These are phyloP conservation scores for Silene coronaria DNA, from an alignment of 179 eudicot genomes.

Conservation along the genomic window DNA sequence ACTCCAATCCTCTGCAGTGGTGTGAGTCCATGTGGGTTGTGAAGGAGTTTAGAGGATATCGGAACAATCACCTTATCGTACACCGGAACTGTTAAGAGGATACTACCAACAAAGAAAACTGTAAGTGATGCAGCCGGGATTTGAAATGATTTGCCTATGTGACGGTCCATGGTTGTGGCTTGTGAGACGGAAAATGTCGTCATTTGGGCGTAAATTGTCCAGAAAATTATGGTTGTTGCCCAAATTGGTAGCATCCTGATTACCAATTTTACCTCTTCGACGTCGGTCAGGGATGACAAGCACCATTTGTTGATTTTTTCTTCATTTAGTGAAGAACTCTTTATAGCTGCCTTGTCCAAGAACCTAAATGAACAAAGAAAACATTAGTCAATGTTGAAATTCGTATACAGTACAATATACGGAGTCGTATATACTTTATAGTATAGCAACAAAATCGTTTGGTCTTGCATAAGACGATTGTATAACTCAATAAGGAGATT, in stretches of 20 bases:
- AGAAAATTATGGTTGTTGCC: slow-evolving; percentile 69
- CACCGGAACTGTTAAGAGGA: slow-evolving; percentile 54
- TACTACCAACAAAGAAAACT: slow-evolving; percentile 55
- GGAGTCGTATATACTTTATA: too few species aligned
- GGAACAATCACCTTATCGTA: slow-evolving; percentile 69
- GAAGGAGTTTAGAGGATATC: slow-evolving; percentile 32
- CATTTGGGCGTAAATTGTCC: slow-evolving; percentile 78
- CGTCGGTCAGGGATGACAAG: slow-evolving; percentile 60
- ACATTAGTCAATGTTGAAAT: background rate
- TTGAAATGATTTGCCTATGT: slow-evolving; percentile 42
- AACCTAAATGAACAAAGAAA: slow-evolving; percentile 29
- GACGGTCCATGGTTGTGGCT: slow-evolving; percentile 73
- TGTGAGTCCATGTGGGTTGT: slow-evolving; percentile 55
- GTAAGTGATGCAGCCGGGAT: slow-evolving; percentile 76
- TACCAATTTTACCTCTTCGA: slow-evolving; percentile 72
- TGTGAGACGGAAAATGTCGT: slow-evolving; percentile 75
- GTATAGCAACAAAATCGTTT: too few species aligned
- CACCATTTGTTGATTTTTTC: slow-evolving; percentile 41
- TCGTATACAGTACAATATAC: too few species aligned
- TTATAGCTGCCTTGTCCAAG: slow-evolving; percentile 70
- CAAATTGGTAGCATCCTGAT: slow-evolving; percentile 70
- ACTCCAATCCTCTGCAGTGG: slow-evolving; percentile 68
- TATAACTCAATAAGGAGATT: too few species aligned
- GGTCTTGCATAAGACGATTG: too few species aligned
- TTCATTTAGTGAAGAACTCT: slow-evolving; percentile 17